Evolutionary conservation across 768 basidiomycete genomes (phyloP).

Genomic region (Lactarius sanguifluus): DNA sequence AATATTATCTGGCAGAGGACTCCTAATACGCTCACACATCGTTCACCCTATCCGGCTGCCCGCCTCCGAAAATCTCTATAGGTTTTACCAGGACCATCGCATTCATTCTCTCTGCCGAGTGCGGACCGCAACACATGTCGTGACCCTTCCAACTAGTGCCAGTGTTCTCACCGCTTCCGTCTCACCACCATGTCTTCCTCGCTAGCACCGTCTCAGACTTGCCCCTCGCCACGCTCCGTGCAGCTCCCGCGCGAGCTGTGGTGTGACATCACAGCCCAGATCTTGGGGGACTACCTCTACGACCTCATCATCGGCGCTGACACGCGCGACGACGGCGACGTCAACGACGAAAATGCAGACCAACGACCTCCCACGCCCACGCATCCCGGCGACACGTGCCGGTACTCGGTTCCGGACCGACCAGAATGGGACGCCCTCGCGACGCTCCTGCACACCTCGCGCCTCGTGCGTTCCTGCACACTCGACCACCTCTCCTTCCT

Average conservation of each 20-base stretch:
- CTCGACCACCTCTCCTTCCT: constrained; percentile 6
- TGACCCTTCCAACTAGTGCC: not conserved
- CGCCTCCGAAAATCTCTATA: too few species aligned
- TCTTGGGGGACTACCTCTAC: not conserved
- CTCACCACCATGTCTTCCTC: constrained; percentile 1
- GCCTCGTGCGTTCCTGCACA: constrained; percentile 4
- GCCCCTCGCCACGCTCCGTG: not conserved
- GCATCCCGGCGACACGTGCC: too few species aligned
- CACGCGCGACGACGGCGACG: not conserved
- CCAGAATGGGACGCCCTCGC: not conserved
- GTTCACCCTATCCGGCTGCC: too few species aligned
- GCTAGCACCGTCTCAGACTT: not conserved
- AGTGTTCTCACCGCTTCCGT: not conserved
- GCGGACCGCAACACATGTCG: not conserved
- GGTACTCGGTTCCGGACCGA: not conserved
- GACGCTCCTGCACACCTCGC: not conserved
- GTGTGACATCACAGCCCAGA: not conserved
- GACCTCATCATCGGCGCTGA: not conserved
- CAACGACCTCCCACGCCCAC: not conserved
- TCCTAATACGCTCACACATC: too few species aligned
- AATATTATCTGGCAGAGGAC: too few species aligned
- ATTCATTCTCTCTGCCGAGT: not conserved
- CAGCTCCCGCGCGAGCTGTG: not conserved
- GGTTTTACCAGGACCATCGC: too few species aligned
- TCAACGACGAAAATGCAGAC: not conserved